Conservation (phyloP, 108 stramenopile species). For the Nitzschia sp. region DNA sequence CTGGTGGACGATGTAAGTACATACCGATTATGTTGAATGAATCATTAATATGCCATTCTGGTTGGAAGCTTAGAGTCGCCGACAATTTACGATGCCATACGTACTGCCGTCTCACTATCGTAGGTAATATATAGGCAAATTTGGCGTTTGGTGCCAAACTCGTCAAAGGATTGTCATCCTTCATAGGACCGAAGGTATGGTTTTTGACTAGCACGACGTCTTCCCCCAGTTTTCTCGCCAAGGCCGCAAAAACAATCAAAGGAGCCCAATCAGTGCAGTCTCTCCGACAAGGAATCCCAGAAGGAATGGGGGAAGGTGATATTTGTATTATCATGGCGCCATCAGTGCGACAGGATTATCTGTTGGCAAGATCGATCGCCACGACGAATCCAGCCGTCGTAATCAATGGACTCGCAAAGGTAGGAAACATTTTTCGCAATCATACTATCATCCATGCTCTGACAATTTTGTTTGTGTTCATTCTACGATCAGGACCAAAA, state of each 20-base stretch:
- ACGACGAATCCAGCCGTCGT: constrained; percentile 38
- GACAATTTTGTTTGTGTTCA: not conserved
- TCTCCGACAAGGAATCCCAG: constrained; percentile 13
- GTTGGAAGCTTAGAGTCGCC: too few relatives aligned
- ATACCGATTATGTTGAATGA: too few relatives aligned
- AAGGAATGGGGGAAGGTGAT: constrained; percentile 16
- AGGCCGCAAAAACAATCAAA: constrained; percentile 43
- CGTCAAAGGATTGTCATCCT: constrained; percentile 27
- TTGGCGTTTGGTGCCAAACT: constrained; percentile 54
- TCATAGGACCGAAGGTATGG: constrained; percentile 53
- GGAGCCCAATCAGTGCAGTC: constrained; percentile 11
- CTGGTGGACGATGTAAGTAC: constrained; percentile 60
- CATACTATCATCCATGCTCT: not conserved
- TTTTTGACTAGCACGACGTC: constrained; percentile 52
- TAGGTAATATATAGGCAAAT: constrained; percentile 33
- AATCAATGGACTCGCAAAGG: constrained; percentile 76
- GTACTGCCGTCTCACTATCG: not conserved
- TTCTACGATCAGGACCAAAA: constrained; percentile 37
- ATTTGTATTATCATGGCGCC: constrained; percentile 65
- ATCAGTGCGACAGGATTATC: constrained; percentile 52
- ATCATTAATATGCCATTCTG: too few relatives aligned
- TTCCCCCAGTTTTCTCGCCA: constrained; percentile 35
- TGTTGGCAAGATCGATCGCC: constrained; percentile 49
- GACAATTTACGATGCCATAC: too few relatives aligned
- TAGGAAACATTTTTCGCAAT: not conserved